Conservation (phyloP, 208 protist species). For the Wallacemonas sp. region DNA sequence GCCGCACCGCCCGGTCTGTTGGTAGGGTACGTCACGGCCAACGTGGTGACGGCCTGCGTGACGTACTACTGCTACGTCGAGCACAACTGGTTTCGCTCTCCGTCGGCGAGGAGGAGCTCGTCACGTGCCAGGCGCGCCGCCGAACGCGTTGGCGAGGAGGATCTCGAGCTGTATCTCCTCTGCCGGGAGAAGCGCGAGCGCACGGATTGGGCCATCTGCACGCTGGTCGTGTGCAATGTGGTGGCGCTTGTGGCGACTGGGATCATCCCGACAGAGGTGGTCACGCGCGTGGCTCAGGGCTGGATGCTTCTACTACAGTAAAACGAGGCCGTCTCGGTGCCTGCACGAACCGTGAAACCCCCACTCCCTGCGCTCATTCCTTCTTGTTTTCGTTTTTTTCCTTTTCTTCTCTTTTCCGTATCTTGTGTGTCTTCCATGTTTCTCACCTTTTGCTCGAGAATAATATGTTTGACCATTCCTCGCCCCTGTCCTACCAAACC, state of each 20-base stretch:
- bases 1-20: slow-evolving; percentile 27
- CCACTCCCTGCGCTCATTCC: slow-evolving; percentile 13
- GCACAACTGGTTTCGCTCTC: slow-evolving; percentile 27
- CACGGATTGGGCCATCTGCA: slow-evolving; percentile 37
- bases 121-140: not conserved
- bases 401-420: slow-evolving; percentile 15
- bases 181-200: slow-evolving; percentile 42
- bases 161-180: slow-evolving; percentile 43
- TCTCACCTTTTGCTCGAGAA: too few relatives aligned
- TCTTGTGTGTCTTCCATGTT: slow-evolving; percentile 1
- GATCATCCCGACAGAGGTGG: slow-evolving; percentile 41
- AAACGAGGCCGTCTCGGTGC: too few relatives aligned
- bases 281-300: slow-evolving; percentile 35
- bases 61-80: slow-evolving; percentile 69
- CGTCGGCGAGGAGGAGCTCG: not conserved
- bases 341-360: too few relatives aligned
- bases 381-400: not conserved
- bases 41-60: slow-evolving; percentile 28
- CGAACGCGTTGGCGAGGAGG: slow-evolving; percentile 20
- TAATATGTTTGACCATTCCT: too few relatives aligned
- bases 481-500: too few relatives aligned
- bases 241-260: slow-evolving; percentile 32
- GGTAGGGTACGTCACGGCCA: slow-evolving; percentile 36
- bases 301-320: slow-evolving; percentile 46
- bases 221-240: slow-evolving; percentile 48